phyloP scores from a whole-genome alignment of 768 basidiomycete species.

The Russula vinacea region DNA sequence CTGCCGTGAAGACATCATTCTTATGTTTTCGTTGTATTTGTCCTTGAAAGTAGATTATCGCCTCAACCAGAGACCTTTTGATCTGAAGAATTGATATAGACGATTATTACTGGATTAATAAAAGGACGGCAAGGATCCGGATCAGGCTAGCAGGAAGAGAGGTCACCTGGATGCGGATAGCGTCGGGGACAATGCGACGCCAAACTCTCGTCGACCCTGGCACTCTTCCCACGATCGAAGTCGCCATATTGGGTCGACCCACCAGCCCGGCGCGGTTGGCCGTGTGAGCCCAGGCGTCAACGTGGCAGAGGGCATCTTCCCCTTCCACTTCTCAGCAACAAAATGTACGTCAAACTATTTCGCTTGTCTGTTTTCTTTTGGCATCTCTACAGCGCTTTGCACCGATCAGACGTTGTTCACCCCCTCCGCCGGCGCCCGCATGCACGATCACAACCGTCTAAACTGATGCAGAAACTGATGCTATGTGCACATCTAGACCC shows the following conservation, averaged over 20 bases:
- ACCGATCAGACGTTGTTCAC: not conserved
- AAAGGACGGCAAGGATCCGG: not conserved
- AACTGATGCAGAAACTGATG: slow-evolving; percentile 17
- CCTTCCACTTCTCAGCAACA: slow-evolving; percentile 6
- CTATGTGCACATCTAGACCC: slow-evolving; percentile 9
- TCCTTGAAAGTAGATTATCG: slow-evolving; percentile 28
- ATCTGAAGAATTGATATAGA: slow-evolving; percentile 15
- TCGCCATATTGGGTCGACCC: not conserved
- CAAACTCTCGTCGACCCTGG: slow-evolving; percentile 18
- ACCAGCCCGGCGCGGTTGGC: slow-evolving; percentile 19
- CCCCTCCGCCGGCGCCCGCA: slow-evolving; percentile 1
- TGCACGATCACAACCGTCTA: slow-evolving; percentile 22
- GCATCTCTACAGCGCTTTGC: not conserved
- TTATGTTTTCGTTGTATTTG: slow-evolving; percentile 26
- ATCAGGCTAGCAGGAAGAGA: slow-evolving; percentile 10
- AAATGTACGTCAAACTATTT: slow-evolving; percentile 24
- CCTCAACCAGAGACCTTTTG: slow-evolving; percentile 7
- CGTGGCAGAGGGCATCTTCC: slow-evolving; percentile 10
- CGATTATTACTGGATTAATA: not conserved
- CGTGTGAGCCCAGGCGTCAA: not conserved
- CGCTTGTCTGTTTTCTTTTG: not conserved
- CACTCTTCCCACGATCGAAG: slow-evolving; percentile 22
- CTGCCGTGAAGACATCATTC: slow-evolving; percentile 13
- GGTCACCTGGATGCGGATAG: slow-evolving; percentile 14
- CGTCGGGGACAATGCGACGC: slow-evolving; percentile 11